Evolutionary conservation across 2,329 filamentous ascomycete species (phyloP), one percentile per base, ranked within the genome.

Genomic region (Phyllosticta citrichinensis): DNA sequence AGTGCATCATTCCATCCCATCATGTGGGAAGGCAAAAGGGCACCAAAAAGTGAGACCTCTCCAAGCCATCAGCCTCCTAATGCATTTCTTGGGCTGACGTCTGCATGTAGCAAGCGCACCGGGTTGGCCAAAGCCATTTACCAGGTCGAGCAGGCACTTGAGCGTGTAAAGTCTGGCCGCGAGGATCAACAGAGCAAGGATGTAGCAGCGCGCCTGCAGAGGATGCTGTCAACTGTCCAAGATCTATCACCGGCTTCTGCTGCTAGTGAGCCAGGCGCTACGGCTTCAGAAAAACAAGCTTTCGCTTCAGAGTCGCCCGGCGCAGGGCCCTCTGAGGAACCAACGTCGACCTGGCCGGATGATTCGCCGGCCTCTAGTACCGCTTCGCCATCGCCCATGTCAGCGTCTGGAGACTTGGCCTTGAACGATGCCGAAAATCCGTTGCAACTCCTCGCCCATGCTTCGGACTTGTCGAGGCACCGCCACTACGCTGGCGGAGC

Each of bases 341-440:
- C 40, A 47, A 47, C 27, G 19, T 58, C 60, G 8, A 19, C 56
- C 10, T 58, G 51, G 33, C 52, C 53, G 22, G 14, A 30, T 3
- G 58, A 56, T 5, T 55, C 50, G 11, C 56, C 50, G 1, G 56
- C 25, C 3, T 52, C 69, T 33, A 68, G 69, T 17, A 61, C 62
- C 14, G 17, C 40, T n/a, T 47, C 40, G 40, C 40, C 40, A 3
- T 47, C 40, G 14, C 40, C 62, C 8, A 30, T 50, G 25, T 40
- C 55, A 11, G 55, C 55, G 22, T 51, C 55, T 52, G 59, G 30
- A 12, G 59, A 73, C 40, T 78, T 87, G 33, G 80, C 84, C 12
- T 76, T 88, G 25, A 87, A 90, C 65, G 87, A 89, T 69, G 87
- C 87, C 3, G 87, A 91, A 68, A 91, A 90, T 63, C 87, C 87